phyloP scores from a whole-genome alignment of 2,329 filamentous ascomycete genomes.

The Acrodontium crateriforme region DNA sequence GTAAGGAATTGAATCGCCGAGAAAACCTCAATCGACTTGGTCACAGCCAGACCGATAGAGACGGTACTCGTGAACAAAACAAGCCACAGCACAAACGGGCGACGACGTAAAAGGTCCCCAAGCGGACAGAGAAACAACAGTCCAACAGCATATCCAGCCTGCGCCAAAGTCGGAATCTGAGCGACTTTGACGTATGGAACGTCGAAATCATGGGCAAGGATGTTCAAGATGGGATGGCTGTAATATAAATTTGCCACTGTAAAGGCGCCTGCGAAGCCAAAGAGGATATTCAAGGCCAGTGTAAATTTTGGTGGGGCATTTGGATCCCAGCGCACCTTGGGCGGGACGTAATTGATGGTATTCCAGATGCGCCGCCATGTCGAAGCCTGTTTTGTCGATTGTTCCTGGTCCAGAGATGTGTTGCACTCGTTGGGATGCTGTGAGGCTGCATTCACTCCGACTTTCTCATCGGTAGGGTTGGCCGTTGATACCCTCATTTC shows the following conservation, averaged over 20 bases:
- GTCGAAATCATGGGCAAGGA: slow-evolving; percentile 55
- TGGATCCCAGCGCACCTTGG: slow-evolving; percentile 54
- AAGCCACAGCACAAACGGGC: slow-evolving; percentile 55
- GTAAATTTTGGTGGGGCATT: slow-evolving; percentile 54
- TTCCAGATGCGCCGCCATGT: slow-evolving; percentile 14
- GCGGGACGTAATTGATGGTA: slow-evolving; percentile 45
- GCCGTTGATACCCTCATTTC: too few relatives aligned
- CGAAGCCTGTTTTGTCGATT: slow-evolving; percentile 4
- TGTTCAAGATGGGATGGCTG: slow-evolving; percentile 64
- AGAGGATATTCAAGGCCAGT: slow-evolving; percentile 54
- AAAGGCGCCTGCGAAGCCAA: slow-evolving; percentile 51
- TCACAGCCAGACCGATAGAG: slow-evolving; percentile 60
- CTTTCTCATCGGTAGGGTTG: too few relatives aligned
- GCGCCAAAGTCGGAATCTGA: slow-evolving; percentile 59
- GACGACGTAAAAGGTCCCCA: slow-evolving; percentile 53
- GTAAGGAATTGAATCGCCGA: slow-evolving; percentile 57
- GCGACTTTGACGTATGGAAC: slow-evolving; percentile 56
- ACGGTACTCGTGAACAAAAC: slow-evolving; percentile 50
- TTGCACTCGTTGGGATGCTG: too few relatives aligned
- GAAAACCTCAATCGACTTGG: slow-evolving; percentile 50
- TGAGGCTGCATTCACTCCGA: too few relatives aligned
- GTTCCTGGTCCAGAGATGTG: not conserved
- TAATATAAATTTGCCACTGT: slow-evolving; percentile 76
- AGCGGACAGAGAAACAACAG: slow-evolving; percentile 62
- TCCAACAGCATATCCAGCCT: slow-evolving; percentile 65